These are phyloP conservation scores for Ganoderma lucidum DNA, from an alignment of 1,284 basidiomycete genomes.

Conservation along the genomic window DNA sequence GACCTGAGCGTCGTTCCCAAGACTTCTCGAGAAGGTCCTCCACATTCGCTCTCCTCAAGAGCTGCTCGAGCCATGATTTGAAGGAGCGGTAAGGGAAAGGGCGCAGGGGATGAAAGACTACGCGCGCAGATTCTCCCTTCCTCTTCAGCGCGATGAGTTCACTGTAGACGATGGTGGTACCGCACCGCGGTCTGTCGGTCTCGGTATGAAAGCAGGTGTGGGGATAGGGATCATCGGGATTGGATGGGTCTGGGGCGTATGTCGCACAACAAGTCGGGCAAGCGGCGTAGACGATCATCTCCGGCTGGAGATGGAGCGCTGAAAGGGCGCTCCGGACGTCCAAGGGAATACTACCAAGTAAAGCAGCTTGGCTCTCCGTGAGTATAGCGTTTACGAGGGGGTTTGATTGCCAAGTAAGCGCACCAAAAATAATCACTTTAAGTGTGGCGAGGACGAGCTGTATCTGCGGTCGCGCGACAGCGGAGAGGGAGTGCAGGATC, in stretches of 20 bases:
- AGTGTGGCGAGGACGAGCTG: background rate
- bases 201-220: conserved; percentile 6
- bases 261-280: conserved; percentile 5
- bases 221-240: conserved; percentile 12
- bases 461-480: background rate
- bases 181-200: conserved; percentile 11
- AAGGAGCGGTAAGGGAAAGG: conserved; percentile 1
- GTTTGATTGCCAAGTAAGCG: background rate
- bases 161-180: background rate
- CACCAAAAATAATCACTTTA: background rate
- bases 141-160: background rate
- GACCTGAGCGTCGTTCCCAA: background rate
- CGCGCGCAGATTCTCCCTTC: background rate
- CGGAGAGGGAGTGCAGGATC: background rate
- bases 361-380: background rate
- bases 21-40: background rate
- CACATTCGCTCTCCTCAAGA: conserved; percentile 5
- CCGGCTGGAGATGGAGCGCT: background rate
- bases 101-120: background rate
- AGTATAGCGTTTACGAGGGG: background rate
- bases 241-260: conserved; percentile 4
- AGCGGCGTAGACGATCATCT: background rate
- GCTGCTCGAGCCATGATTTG: conserved; percentile 8
- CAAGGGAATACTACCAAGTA: background rate
- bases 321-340: background rate